Base-by-base conservation (phyloP, 2,329 filamentous ascomycete genomes). In the Aaosphaeria pasadenensis region DNA sequence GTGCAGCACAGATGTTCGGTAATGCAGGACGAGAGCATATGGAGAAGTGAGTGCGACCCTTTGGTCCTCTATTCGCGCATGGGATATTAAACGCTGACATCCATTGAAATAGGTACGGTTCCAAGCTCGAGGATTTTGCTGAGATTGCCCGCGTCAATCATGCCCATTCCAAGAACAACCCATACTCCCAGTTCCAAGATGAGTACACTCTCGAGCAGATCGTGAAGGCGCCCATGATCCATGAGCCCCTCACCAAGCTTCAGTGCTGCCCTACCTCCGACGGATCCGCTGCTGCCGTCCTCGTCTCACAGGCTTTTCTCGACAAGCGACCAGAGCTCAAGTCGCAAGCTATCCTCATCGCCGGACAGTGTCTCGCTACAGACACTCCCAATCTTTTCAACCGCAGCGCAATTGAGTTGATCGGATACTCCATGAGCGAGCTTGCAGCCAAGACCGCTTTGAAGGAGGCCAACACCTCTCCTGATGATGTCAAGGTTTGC, bases 241-340 rank as follows among this genome's bases (percentile, higher is more conserved):
- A 89, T 74, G 83, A 84, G 55, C 92, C 92, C 11, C 80, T 97
- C 47, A 97, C 94, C 49, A 97, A 96, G 74, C 85, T 97, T n/a
- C 94, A 97, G 76, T 97, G 92, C 81, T 96, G 92, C 74, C 92
- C 94, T 1, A 97, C 92, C 1, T 95, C 90, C 0, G 94, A 97
- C 71, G 92, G 92, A 43, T 89, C 86, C 42, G 92, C 91, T 1
- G 91, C 94, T 1, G 89, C 89, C 11, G 86, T 97, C 31, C 76
- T 99, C 44, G 91, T 96, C 46, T 95, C 90, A 0, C 86, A 96
- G 72, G 81, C 80, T 42, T 97, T 96, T 80, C 82, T 97, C 46
- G 87, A 92, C 62, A 86, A 86, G 6, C 83, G 89, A 24, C 91
- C 91, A 1, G 85, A 95, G 60, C 83, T 96, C 50, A 86, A 85